Evolutionary conservation across 192 early-diverging fungal species (phyloP), one percentile per base, ranked within the genome.

Genomic region (Coemansia sp.): DNA sequence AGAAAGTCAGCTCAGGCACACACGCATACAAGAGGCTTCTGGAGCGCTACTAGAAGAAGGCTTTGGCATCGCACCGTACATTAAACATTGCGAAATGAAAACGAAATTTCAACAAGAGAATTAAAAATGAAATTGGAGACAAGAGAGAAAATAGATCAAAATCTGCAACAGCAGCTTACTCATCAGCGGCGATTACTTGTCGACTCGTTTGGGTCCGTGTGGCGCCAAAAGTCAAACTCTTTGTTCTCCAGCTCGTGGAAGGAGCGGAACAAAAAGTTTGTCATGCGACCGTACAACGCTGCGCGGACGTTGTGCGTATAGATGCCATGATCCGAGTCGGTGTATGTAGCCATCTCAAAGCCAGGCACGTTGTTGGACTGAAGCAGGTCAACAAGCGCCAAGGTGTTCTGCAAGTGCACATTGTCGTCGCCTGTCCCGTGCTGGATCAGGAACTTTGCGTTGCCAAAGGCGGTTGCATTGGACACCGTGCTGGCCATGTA

Each of bases 401-500:
- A 87, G 13, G 94, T 82, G 79, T 98, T 93, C 75, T 97, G 95
- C 60, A 96, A 88, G 70, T 98, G 96, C 41, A 98, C 96, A 65
- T 89, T 89, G 68, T 88, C 92, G 80, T 99, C 96, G 25, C 85
- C 95, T 0, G 92, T 91, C 10, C 96, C 96, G 66, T 99, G 96
- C 28, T 93, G 86, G 31, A 99, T 69, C 34, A 99, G 80, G 72
- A 90, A 97, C 33, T 88, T 76, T 0, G 88, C 76, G 45, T 91
- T 80, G 36, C 79, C 80, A 76, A 99, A 99, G 0, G 92, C 94
- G 1, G 85, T 86, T 87, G 92, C 90, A 50, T 92, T 89, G 36
- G 61, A 73, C 0, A 99, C 86, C 6, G 92, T 85, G 60, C 90
- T 93, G 25, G 80, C 59, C 34, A 77, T 81, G 81, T 99, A 99